These are phyloP conservation scores for Sarocladiaceae sp. DNA, from an alignment of 2,329 filamentous ascomycete genomes.

Conservation along the genomic window DNA sequence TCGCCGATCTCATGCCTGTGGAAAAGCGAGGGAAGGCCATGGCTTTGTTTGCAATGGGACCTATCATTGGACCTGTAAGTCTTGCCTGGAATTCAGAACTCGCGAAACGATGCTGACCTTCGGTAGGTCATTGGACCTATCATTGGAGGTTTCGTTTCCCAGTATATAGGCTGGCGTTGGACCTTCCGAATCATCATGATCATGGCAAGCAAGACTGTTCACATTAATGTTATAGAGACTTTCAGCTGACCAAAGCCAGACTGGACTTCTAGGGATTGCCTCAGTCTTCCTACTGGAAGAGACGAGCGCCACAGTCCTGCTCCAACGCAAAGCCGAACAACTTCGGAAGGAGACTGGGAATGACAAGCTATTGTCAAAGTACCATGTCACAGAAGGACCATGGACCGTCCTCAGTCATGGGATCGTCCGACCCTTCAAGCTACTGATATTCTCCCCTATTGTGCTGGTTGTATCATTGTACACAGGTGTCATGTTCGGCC, in stretches of 20 bases:
- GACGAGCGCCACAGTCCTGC: slow-evolving; percentile 31
- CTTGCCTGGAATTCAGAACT: not conserved
- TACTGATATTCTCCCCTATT: slow-evolving; percentile 47
- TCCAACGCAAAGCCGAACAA: slow-evolving; percentile 29
- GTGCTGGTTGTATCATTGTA: slow-evolving; percentile 42
- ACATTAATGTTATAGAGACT: not conserved
- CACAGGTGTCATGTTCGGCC: slow-evolving; percentile 48
- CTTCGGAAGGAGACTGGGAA: slow-evolving; percentile 35
- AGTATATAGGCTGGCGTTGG: slow-evolving; percentile 58
- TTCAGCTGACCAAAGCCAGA: slow-evolving; percentile 18
- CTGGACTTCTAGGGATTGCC: slow-evolving; percentile 24
- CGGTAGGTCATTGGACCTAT: slow-evolving; percentile 25
- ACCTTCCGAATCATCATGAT: slow-evolving; percentile 61
- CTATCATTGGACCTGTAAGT: slow-evolving; percentile 29
- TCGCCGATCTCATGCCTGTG: slow-evolving; percentile 26
- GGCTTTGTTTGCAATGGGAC: slow-evolving; percentile 54
- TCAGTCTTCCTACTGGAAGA: slow-evolving; percentile 30
- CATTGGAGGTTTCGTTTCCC: slow-evolving; percentile 57
- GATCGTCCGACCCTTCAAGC: slow-evolving; percentile 39
- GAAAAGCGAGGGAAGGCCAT: slow-evolving; percentile 39
- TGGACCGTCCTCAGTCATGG: slow-evolving; percentile 25
- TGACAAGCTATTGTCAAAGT: slow-evolving; percentile 38
- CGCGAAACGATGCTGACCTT: not conserved
- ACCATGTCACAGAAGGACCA: slow-evolving; percentile 32
- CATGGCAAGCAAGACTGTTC: slow-evolving; percentile 20